Base-by-base conservation (phyloP, 75 land plant genomes). In the Sequoia sempervirens region DNA sequence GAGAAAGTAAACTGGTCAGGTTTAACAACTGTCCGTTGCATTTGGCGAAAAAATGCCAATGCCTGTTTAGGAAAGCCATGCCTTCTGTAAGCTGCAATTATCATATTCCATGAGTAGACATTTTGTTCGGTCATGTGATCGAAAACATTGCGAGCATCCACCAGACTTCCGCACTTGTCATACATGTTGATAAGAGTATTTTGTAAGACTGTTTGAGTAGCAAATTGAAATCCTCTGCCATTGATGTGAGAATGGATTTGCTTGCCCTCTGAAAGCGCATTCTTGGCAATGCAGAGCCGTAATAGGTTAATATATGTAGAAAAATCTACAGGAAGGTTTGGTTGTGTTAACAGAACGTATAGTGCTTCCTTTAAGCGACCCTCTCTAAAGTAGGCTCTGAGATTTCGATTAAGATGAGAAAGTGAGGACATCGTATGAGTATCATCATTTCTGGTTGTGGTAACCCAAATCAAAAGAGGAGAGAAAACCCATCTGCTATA, bases 151-250 rank as follows among this genome's bases (percentile, higher is more conserved):
- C 82, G 85, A 76, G 83, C 85, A n/a, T 84, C 85, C 47, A 79
- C 82, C 83, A 75, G n/a, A 20, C 82, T 45, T 36, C 85, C 85
- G 79, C 85, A 84, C 79, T 84, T 84, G 30, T n/a, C 38, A 64
- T 75, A 84, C 81, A 84, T 74, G 26, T 80, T 82, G 23, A 84
- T 28, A 12, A 76, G 50, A 32, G 54, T 64, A 23, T 84, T 84
- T 47, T 32, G 47, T 28, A 68, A 68, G 32, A 68, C 72, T 68
- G 9, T 1, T 10, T 68, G 32, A 23, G 28, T 10, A 1, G 32
- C 32, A 28, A n/a, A 68, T 68, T 10, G 4, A 56, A 56, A 17
- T 68, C 72, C 72, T 7, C 72, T 68, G 23, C 32, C 11, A 68
- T 45, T 46, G 80, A 79, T 30, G 80, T 26, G 45, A 79, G 41